phyloP scores from a whole-genome alignment of 1,284 basidiomycete species.

The Sanghuangporus weigelae region DNA sequence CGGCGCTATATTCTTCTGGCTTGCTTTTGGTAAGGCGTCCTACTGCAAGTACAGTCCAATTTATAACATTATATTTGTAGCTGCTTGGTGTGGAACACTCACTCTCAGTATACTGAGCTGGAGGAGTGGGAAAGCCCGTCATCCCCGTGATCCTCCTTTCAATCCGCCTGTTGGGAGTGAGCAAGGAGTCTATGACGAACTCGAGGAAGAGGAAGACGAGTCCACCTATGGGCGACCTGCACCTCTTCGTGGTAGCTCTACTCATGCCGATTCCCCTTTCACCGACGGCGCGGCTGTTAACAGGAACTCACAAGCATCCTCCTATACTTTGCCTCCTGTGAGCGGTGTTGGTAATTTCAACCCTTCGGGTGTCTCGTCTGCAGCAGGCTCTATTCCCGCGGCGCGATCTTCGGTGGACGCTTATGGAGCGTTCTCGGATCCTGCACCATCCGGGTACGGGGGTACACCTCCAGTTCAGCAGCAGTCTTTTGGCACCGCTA shows the following conservation, averaged over 20 bases:
- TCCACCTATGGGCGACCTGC: slow-evolving; percentile 37
- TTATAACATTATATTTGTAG: slow-evolving; percentile 30
- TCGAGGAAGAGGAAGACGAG: slow-evolving; percentile 39
- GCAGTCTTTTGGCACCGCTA: slow-evolving; percentile 26
- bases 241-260: slow-evolving; percentile 30
- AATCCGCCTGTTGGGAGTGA: slow-evolving; percentile 40
- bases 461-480: slow-evolving; percentile 22
- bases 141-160: slow-evolving; percentile 68
- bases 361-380: slow-evolving; percentile 30
- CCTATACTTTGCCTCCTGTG: slow-evolving; percentile 25
- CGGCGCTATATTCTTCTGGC: slow-evolving; percentile 82
- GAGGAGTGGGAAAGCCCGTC: slow-evolving; percentile 60
- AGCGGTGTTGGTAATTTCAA: slow-evolving; percentile 29
- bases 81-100: slow-evolving; percentile 62
- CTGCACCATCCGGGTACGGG: slow-evolving; percentile 65
- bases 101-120: slow-evolving; percentile 62
- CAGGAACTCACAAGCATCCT: slow-evolving; percentile 35
- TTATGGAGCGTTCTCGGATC: slow-evolving; percentile 84
- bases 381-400: slow-evolving; percentile 23
- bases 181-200: slow-evolving; percentile 38
- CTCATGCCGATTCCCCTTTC: slow-evolving; percentile 44
- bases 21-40: slow-evolving; percentile 53
- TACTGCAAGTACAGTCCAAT: slow-evolving; percentile 2
- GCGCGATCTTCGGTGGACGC: slow-evolving; percentile 72
- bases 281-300: slow-evolving; percentile 36